Evolutionary conservation across 108 stramenopile species (phyloP).

Genomic region (Skeletonema potamos): DNA sequence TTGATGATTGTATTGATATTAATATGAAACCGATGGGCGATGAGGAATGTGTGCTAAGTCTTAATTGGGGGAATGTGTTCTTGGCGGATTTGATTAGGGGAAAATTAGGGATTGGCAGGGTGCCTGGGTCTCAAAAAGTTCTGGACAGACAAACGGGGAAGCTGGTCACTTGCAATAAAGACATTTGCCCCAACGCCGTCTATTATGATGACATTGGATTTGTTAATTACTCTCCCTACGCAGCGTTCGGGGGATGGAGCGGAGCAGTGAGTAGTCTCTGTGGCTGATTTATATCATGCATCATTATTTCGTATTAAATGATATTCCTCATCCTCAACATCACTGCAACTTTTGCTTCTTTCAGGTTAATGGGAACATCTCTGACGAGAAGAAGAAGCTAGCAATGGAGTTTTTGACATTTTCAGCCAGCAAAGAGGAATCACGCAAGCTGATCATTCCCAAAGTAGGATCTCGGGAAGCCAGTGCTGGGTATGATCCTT

Average conservation of each 20-base stretch:
- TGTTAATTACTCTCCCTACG: constrained; percentile 53
- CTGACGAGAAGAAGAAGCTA: constrained; percentile 18
- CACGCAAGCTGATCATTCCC: constrained; percentile 39
- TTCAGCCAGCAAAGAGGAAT: constrained; percentile 23
- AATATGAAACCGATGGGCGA: constrained; percentile 14
- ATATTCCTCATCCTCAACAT: background rate
- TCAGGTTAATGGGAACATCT: background rate
- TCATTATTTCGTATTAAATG: background rate
- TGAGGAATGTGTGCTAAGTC: constrained; percentile 49
- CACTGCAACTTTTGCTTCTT: background rate
- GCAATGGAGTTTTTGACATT: constrained; percentile 51
- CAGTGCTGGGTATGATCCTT: constrained; percentile 32
- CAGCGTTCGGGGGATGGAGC: constrained; percentile 51
- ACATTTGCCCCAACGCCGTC: constrained; percentile 35
- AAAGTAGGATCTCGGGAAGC: constrained; percentile 13
- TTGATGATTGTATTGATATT: background rate
- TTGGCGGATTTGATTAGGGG: constrained; percentile 10
- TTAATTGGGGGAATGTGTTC: constrained; percentile 46
- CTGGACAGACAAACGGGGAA: constrained; percentile 28
- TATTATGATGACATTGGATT: constrained; percentile 46
- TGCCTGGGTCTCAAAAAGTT: constrained; percentile 28
- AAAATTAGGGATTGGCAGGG: constrained; percentile 31
- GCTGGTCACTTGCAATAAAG: constrained; percentile 35
- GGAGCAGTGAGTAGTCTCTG: constrained; percentile 25
- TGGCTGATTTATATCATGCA: background rate